A percentile compares a stretch with the other conserved stretches of the same genome.
Evolutionary conservation across 2,329 filamentous ascomycete species (phyloP).

Genomic region (Ophiostoma montium): DNA sequence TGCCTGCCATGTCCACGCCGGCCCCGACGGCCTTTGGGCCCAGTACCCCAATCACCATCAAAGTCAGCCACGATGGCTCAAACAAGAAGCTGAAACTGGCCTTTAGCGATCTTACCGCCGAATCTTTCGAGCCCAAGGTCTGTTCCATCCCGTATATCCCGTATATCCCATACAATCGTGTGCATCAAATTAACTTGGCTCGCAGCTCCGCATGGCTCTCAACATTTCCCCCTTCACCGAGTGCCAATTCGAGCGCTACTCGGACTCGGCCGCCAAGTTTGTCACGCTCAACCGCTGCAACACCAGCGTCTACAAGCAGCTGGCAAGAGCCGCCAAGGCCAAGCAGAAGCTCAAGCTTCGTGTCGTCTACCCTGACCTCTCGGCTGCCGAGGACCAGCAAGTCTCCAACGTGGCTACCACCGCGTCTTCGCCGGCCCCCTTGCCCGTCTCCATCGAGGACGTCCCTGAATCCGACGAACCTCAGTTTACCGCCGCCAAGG

Average conservation of each 20-base stretch:
- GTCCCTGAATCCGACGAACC: constrained; percentile 23
- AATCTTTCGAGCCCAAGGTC: constrained; percentile 66
- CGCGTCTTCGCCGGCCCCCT: constrained; percentile 1
- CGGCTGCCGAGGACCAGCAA: neutral
- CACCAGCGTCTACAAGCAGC: constrained; percentile 80
- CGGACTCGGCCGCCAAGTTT: constrained; percentile 75
- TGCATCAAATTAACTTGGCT: too few relatives aligned
- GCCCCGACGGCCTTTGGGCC: constrained; percentile 19
- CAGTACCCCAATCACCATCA: constrained; percentile 71
- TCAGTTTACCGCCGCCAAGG: too few relatives aligned
- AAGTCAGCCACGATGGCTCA: constrained; percentile 62
- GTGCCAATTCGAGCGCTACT: constrained; percentile 78
- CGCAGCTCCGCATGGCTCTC: constrained; percentile 57
- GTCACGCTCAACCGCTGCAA: constrained; percentile 68
- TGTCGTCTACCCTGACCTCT: constrained; percentile 30
- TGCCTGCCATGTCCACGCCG: neutral
- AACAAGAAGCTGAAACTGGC: constrained; percentile 81
- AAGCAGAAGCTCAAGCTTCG: constrained; percentile 94
- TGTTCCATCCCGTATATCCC: too few relatives aligned
- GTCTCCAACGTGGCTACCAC: constrained; percentile 2
- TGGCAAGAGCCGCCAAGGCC: constrained; percentile 91
- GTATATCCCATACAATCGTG: too few relatives aligned
- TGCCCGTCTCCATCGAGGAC: constrained; percentile 34
- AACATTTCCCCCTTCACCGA: constrained; percentile 46
- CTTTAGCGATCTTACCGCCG: constrained; percentile 64